A percentile compares a stretch with the other conserved stretches of the same genome.
Evolutionary conservation across 1,284 basidiomycete species (phyloP).

Genomic region (Coniophora puteana): DNA sequence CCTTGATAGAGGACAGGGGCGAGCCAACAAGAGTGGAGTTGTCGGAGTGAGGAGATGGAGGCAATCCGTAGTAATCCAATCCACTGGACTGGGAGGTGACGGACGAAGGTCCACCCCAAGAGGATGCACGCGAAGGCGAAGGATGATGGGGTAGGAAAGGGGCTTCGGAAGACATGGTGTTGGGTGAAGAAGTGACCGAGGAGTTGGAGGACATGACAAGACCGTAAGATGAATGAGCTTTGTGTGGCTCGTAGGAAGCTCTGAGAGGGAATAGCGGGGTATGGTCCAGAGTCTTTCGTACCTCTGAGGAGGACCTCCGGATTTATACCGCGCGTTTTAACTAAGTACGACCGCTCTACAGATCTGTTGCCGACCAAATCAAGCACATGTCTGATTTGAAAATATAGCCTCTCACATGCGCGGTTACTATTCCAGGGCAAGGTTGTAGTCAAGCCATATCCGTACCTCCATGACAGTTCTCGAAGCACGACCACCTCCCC

Average conservation of each 20-base stretch:
- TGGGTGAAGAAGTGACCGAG: constrained; percentile 2
- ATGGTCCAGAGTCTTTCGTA: constrained; percentile 14
- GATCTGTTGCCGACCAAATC: constrained; percentile 28
- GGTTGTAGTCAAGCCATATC: constrained; percentile 26
- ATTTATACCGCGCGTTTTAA: constrained; percentile 29
- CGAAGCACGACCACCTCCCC: too few species aligned
- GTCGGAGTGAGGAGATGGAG: constrained; percentile 50
- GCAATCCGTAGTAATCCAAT: constrained; percentile 43
- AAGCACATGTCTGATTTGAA: constrained; percentile 30
- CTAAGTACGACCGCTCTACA: constrained; percentile 21
- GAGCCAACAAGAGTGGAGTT: constrained; percentile 41
- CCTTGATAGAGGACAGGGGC: constrained; percentile 40
- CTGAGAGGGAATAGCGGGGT: constrained; percentile 16
- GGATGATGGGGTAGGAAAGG: constrained; percentile 29
- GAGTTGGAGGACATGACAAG: constrained; percentile 6
- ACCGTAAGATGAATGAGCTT: too few species aligned
- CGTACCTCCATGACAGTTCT: constrained; percentile 7
- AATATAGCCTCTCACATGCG: constrained; percentile 29
- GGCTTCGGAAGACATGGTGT: constrained; percentile 11
- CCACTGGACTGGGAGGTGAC: constrained; percentile 37
- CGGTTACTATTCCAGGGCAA: constrained; percentile 20
- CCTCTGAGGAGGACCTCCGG: constrained; percentile 16
- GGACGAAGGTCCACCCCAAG: constrained; percentile 52
- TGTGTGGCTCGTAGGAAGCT: too few species aligned
- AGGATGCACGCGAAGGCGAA: constrained; percentile 47